phyloP scores from a whole-genome alignment of 2,329 filamentous ascomycete genomes.

The Neofusicoccum parvum region DNA sequence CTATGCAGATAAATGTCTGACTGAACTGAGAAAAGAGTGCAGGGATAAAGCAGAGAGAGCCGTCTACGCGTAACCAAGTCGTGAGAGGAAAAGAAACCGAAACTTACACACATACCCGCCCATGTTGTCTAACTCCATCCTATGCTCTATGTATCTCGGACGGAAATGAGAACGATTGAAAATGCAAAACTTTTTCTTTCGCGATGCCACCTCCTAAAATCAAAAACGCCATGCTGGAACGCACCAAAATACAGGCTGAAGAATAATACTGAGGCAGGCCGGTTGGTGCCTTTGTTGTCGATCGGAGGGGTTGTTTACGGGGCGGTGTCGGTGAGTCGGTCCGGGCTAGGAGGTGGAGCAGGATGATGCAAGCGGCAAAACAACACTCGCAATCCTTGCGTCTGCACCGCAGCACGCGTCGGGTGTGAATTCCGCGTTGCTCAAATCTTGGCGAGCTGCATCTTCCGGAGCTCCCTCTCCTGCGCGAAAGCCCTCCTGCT shows the following conservation, averaged over 20 bases:
- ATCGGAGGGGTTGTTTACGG: background rate
- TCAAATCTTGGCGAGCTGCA: constrained; percentile 36
- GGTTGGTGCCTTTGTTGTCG: background rate
- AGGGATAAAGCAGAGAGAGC: constrained; percentile 11
- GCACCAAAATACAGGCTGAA: background rate
- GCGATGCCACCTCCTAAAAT: background rate
- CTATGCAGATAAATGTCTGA: background rate
- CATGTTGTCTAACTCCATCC: background rate
- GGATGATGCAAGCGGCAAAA: constrained; percentile 9
- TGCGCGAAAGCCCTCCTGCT: constrained; percentile 88
- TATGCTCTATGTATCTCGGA: constrained; percentile 8
- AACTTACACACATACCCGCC: background rate
- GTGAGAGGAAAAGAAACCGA: background rate
- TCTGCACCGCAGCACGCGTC: background rate
- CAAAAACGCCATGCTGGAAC: constrained; percentile 15
- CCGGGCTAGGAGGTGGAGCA: background rate
- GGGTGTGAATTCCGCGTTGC: background rate
- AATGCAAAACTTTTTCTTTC: constrained; percentile 15
- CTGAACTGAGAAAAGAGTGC: background rate
- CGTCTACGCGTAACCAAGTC: constrained; percentile 13
- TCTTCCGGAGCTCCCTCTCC: constrained; percentile 67
- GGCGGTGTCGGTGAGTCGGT: background rate
- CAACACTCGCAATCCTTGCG: background rate
- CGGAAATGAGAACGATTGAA: background rate
- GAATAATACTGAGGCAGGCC: background rate